Evolutionary conservation across 768 basidiomycete genomes (phyloP), one percentile per base, ranked within the genome.

Genomic region (Macrocybe gigantea): DNA sequence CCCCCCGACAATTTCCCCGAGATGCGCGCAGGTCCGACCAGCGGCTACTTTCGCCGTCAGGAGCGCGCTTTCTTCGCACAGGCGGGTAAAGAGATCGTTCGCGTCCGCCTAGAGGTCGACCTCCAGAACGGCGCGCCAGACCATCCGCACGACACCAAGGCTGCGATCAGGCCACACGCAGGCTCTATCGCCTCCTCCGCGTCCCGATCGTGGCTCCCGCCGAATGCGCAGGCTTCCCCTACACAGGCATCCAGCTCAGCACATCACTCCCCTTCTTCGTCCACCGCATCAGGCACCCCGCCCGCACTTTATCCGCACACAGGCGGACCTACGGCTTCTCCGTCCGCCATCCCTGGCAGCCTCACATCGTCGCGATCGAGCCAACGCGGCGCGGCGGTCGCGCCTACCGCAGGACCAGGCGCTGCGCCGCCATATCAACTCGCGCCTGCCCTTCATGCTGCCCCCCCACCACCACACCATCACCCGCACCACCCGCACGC

Each of bases 31-130:
- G 81, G 82, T 1, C 79, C 85, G 3, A 88, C 88, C 0, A 82
- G 80, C 43, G 78, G 80, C 30, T 88, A 77, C 61, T 90, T 90
- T 61, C 77, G 80, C 53, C 71, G 78, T 0, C 83, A 90, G 62
- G 87, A 90, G 56, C 83, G 86, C 47, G 83, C 82, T 6, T 90
- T 87, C 64, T 90, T 90, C 53, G 85, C 85, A 1, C 80, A 85
- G 56, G 83, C 83, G 0, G 87, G 85, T 15, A 82, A 78, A 51
- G 86, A 88, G 62, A 85, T 88, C 54, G 79, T 88, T 37, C 80
- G 85, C 29, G 82, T 86, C 30, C 76, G 82, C 22, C 75, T 87
- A 36, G 85, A 88, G 60, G 72, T 86, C 47, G 85, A 86, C 62
- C 62, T 82, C 35, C 56, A 55, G 46, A 68, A 66, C 52, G 66